Conservation (phyloP, 352 stramenopile genomes). For the Phytophthora hibernalis region DNA sequence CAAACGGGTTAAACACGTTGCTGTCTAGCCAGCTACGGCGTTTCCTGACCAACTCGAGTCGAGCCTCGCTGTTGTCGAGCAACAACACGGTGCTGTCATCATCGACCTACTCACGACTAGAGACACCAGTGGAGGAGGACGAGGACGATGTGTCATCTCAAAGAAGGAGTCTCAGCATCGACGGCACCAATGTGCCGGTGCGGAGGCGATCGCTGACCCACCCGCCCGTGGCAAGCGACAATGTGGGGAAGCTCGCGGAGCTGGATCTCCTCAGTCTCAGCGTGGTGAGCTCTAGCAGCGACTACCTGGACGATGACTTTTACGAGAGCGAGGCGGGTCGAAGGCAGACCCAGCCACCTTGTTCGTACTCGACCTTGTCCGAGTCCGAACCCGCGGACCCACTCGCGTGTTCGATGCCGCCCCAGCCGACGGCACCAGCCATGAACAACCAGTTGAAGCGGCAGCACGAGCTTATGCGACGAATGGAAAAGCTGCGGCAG, state of each 20-base stretch:
- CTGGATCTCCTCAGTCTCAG: constrained; percentile 27
- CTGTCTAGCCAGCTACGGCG: constrained; percentile 21
- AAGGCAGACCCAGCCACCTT: constrained; percentile 33
- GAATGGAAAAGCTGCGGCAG: constrained; percentile 42
- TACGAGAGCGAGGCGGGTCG: constrained; percentile 26
- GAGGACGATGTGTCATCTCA: constrained; percentile 16
- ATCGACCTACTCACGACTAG: constrained; percentile 21
- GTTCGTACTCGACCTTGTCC: constrained; percentile 19
- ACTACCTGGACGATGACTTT: constrained; percentile 30
- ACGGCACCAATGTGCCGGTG: neutral
- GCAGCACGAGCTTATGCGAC: constrained; percentile 31
- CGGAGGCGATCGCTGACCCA: constrained; percentile 33
- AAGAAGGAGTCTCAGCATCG: constrained; percentile 15
- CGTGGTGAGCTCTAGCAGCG: constrained; percentile 23
- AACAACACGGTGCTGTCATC: constrained; percentile 23
- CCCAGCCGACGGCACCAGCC: constrained; percentile 10
- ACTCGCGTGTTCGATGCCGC: constrained; percentile 29
- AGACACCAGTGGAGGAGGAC: constrained; percentile 24
- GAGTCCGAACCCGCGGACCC: constrained; percentile 17
- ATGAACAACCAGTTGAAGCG: constrained; percentile 19
- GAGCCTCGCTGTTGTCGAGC: constrained; percentile 20
- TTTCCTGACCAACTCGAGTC: constrained; percentile 25
- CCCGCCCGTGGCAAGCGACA: constrained; percentile 12
- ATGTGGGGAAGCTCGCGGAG: constrained; percentile 19
- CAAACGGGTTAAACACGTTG: constrained; percentile 37